Percentiles rank a stretch among this genome's conserved stretches.
phyloP scores from a whole-genome alignment of 768 basidiomycete genomes.

The Lentinula boryana region DNA sequence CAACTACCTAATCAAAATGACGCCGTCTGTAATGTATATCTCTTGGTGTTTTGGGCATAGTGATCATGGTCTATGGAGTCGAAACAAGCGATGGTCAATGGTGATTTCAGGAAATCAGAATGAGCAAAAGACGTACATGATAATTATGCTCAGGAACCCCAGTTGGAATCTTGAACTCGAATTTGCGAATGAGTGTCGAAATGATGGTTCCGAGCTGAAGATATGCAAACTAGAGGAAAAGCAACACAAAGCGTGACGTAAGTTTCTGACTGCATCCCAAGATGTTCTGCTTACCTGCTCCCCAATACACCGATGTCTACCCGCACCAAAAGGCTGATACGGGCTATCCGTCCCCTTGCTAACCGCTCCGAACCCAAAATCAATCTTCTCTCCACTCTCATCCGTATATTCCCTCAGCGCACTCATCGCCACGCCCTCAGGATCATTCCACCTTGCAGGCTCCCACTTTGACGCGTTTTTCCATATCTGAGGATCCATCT shows the following conservation, averaged over 20 bases:
- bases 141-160: conserved; percentile 83
- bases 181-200: conserved; percentile 65
- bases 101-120: neutral
- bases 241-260: conserved; percentile 18
- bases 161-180: conserved; percentile 67
- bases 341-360: conserved; percentile 95
- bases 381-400: conserved; percentile 81
- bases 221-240: conserved; percentile 66
- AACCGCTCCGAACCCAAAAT: conserved; percentile 93
- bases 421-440: conserved; percentile 69
- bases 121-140: conserved; percentile 51
- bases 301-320: conserved; percentile 91
- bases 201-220: conserved; percentile 86
- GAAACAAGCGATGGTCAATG: conserved; percentile 2
- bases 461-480: conserved; percentile 47
- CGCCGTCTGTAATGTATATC: conserved; percentile 64
- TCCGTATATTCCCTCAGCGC: conserved; percentile 74
- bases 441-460: conserved; percentile 60
- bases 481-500: conserved; percentile 65
- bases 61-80: conserved; percentile 78
- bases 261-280: neutral
- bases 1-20: conserved; percentile 36
- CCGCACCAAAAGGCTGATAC: conserved; percentile 97
- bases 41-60: conserved; percentile 72
- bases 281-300: conserved; percentile 53